Evolutionary conservation across 2,329 filamentous ascomycete species (phyloP).

Genomic region (Hypoxylon sp.): DNA sequence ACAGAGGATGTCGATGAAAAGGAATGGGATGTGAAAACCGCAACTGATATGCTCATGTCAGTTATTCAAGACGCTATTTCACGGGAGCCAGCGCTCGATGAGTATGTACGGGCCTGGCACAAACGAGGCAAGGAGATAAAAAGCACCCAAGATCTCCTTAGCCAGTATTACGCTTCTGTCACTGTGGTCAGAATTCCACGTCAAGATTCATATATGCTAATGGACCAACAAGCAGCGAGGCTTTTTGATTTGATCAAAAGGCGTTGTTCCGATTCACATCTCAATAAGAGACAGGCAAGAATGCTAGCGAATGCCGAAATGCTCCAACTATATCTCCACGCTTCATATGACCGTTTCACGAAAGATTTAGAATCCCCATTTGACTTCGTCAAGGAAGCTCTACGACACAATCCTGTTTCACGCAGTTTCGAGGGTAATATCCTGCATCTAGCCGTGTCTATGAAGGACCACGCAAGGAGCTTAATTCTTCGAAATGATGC

Average conservation of each 20-base stretch:
- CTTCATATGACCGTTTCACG: constrained; percentile 52
- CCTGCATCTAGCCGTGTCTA: constrained; percentile 48
- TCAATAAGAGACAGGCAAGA: constrained; percentile 59
- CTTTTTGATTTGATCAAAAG: constrained; percentile 60
- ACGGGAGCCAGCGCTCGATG: constrained; percentile 54
- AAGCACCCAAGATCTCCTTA: constrained; percentile 61
- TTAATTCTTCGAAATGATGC: constrained; percentile 40
- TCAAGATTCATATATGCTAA: constrained; percentile 56
- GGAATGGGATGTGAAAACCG: constrained; percentile 59
- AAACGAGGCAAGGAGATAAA: constrained; percentile 58
- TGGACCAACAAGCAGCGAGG: constrained; percentile 63
- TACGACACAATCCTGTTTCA: constrained; percentile 50
- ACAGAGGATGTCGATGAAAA: constrained; percentile 56
- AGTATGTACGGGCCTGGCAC: constrained; percentile 60
- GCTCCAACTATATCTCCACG: constrained; percentile 50
- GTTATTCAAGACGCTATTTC: constrained; percentile 53
- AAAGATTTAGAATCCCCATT: constrained; percentile 50
- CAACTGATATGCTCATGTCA: constrained; percentile 58
- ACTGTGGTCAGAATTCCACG: constrained; percentile 63
- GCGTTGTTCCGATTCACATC: constrained; percentile 58
- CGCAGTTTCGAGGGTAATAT: constrained; percentile 53
- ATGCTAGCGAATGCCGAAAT: constrained; percentile 50
- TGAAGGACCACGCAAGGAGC: constrained; percentile 44
- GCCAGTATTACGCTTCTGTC: constrained; percentile 65
- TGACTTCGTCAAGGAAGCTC: constrained; percentile 52